phyloP scores from a whole-genome alignment of 164 flowering plant species.

The Aristolochia contorta region DNA sequence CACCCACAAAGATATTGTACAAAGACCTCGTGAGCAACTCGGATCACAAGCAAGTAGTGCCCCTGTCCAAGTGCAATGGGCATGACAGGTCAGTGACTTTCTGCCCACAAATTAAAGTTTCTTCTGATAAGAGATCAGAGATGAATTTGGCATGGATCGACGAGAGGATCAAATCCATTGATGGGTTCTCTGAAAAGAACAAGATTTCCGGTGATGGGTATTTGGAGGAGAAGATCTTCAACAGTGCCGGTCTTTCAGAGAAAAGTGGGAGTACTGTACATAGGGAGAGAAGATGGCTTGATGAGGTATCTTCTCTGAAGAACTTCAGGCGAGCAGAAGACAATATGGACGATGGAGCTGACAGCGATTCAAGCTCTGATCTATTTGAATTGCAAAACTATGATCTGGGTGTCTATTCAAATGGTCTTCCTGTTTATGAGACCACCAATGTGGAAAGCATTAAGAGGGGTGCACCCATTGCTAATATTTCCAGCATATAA shows the following conservation, averaged over 20 bases:
- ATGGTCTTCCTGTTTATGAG: conserved; percentile 76
- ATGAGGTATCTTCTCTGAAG: conserved; percentile 14
- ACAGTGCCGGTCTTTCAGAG: neutral
- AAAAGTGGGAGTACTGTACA: conserved; percentile 1
- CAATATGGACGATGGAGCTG: conserved; percentile 40
- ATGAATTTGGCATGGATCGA: conserved; percentile 28
- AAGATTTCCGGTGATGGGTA: conserved; percentile 9
- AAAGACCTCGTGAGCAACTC: conserved; percentile 33
- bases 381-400: conserved; percentile 75
- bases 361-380: conserved; percentile 96
- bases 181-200: conserved; percentile 20
- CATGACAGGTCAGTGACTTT: conserved; percentile 13
- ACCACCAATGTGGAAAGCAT: conserved; percentile 61
- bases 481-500: neutral
- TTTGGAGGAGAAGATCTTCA: conserved; percentile 8
- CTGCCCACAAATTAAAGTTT: conserved; percentile 7
- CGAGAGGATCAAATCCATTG: conserved; percentile 25
- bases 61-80: conserved; percentile 17
- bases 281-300: conserved; percentile 24
- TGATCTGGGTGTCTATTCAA: conserved; percentile 51
- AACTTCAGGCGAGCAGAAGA: conserved; percentile 14
- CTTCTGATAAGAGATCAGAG: conserved; percentile 16
- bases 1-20: conserved; percentile 27
- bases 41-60: conserved; percentile 23
- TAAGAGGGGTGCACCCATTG: conserved; percentile 26